These are phyloP conservation scores for Ceriops zippeliana DNA, from an alignment of 345 rosid species.

Conservation along the genomic window DNA sequence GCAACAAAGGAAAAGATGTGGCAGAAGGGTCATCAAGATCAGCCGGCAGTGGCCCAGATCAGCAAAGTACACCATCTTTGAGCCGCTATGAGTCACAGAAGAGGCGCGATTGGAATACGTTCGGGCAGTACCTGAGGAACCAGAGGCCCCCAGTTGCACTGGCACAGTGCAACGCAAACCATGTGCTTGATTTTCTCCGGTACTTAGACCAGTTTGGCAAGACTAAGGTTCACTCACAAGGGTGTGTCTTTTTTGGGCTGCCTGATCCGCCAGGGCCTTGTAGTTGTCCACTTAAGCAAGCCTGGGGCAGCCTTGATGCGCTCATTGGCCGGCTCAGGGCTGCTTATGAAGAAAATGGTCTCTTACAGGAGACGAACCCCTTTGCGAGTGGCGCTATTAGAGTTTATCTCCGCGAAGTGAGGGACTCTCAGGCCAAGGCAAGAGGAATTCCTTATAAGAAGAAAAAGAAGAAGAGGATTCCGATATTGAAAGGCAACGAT, in stretches of 20 bases:
- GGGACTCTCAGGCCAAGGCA: constrained; percentile 82
- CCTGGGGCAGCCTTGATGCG: constrained; percentile 94
- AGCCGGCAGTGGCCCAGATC: background rate
- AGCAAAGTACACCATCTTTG: constrained; percentile 36
- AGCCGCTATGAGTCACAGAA: constrained; percentile 87
- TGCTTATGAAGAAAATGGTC: constrained; percentile 84
- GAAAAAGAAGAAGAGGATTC: constrained; percentile 69
- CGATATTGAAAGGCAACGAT: constrained; percentile 26
- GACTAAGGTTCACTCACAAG: constrained; percentile 78
- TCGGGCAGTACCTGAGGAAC: constrained; percentile 79
- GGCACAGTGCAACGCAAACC: constrained; percentile 56
- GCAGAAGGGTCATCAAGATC: constrained; percentile 49
- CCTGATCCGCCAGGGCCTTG: constrained; percentile 80
- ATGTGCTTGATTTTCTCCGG: constrained; percentile 76
- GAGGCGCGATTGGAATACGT: constrained; percentile 85
- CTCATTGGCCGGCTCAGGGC: constrained; percentile 86
- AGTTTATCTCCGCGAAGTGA: constrained; percentile 70
- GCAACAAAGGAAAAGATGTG: constrained; percentile 58
- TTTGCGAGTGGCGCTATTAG: constrained; percentile 72
- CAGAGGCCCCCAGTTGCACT: constrained; percentile 74
- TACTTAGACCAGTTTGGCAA: constrained; percentile 87
- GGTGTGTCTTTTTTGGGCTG: constrained; percentile 75
- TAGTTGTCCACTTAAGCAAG: constrained; percentile 75
- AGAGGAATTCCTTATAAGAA: constrained; percentile 88
- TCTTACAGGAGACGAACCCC: constrained; percentile 74